Percentiles rank a stretch among this genome's conserved stretches.
Conservation (phyloP, 345 rosid species). For the Alliaria petiolata region DNA sequence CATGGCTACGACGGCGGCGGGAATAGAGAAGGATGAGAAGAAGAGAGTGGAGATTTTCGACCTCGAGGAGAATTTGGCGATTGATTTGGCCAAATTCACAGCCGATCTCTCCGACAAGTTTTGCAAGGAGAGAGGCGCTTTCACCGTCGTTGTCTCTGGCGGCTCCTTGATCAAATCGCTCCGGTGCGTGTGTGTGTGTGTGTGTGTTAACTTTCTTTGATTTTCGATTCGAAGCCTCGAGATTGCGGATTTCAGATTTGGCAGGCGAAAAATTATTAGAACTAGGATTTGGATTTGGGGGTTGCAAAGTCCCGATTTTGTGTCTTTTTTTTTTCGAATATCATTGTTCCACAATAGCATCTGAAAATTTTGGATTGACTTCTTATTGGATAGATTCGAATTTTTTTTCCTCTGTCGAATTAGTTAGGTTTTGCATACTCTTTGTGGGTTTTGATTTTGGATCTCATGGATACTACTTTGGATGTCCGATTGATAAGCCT, state of each 20-base stretch:
- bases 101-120: conserved; percentile 65
- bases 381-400: neutral
- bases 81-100: conserved; percentile 59
- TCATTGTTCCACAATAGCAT: too few relatives aligned
- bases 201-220: neutral
- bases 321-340: neutral
- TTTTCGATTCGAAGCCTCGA: neutral
- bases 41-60: conserved; percentile 53
- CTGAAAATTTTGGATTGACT: too few relatives aligned
- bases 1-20: conserved; percentile 27
- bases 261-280: neutral
- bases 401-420: neutral
- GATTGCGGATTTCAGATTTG: neutral
- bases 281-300: neutral
- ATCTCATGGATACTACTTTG: neutral
- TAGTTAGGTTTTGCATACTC: neutral
- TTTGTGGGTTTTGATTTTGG: neutral
- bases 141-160: conserved; percentile 82
- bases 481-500: neutral
- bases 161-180: conserved; percentile 71
- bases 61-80: conserved; percentile 58
- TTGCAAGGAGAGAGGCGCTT: conserved; percentile 58
- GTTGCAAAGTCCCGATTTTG: neutral
- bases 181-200: conserved; percentile 33
- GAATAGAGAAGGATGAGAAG: conserved; percentile 4